phyloP scores from a whole-genome alignment of 768 basidiomycete species.

The Pilatotrama ljubarskyi region DNA sequence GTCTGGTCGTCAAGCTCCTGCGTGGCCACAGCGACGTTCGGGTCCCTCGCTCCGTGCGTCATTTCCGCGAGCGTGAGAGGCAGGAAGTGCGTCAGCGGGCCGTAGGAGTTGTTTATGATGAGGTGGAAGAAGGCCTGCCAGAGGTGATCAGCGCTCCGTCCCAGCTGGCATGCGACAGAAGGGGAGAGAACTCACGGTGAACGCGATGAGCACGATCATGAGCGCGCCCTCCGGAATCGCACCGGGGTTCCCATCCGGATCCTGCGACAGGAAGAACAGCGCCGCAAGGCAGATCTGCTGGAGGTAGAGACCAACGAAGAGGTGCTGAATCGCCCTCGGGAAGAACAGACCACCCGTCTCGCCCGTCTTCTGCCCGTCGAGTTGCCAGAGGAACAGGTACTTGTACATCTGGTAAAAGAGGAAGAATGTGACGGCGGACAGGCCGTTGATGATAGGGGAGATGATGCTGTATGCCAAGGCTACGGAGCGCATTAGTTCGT shows the following conservation, averaged over 20 bases:
- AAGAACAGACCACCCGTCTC: slow-evolving; percentile 96
- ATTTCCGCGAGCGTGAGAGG: slow-evolving; percentile 68
- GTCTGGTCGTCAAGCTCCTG: slow-evolving; percentile 22
- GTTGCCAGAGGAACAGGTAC: slow-evolving; percentile 45
- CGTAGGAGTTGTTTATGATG: slow-evolving; percentile 76
- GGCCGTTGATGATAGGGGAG: slow-evolving; percentile 90
- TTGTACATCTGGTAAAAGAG: slow-evolving; percentile 83
- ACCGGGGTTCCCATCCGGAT: slow-evolving; percentile 51
- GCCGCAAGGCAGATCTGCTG: slow-evolving; percentile 84
- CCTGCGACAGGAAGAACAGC: slow-evolving; percentile 84
- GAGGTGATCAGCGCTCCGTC: not conserved
- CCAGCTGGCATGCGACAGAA: not conserved
- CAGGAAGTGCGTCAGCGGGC: slow-evolving; percentile 70
- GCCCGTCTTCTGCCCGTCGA: slow-evolving; percentile 61
- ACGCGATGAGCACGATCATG: slow-evolving; percentile 80
- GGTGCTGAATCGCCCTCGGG: slow-evolving; percentile 89
- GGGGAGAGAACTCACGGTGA: slow-evolving; percentile 64
- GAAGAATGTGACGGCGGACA: slow-evolving; percentile 81
- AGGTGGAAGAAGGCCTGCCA: slow-evolving; percentile 70
- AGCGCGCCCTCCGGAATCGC: slow-evolving; percentile 76
- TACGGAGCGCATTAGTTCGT: slow-evolving; percentile 27
- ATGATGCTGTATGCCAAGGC: slow-evolving; percentile 85
- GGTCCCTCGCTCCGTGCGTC: slow-evolving; percentile 14
- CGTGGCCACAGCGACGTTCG: slow-evolving; percentile 21
- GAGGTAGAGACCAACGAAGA: slow-evolving; percentile 93